Conservation (phyloP, 2,329 filamentous ascomycete genomes). For the Paracoccidioides lutzii region DNA sequence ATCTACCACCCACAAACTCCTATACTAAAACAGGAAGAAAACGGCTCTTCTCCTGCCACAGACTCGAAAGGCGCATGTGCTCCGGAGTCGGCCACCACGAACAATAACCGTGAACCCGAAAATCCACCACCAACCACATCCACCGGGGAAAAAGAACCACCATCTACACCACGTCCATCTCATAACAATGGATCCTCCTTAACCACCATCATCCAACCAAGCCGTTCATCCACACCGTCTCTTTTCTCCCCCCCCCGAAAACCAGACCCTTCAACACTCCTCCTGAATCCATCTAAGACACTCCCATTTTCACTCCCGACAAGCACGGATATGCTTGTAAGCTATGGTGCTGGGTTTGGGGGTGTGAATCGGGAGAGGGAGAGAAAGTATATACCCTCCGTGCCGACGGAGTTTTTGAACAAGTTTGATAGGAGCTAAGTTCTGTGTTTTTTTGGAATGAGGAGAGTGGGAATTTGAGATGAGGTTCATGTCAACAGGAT, state of each 20-base stretch:
- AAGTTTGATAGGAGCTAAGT: slow-evolving; percentile 54
- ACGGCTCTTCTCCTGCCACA: not conserved
- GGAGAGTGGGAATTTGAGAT: too few relatives aligned
- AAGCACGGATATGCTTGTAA: slow-evolving; percentile 92
- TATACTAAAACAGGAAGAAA: slow-evolving; percentile 13
- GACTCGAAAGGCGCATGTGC: not conserved
- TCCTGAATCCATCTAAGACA: slow-evolving; percentile 82
- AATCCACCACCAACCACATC: not conserved
- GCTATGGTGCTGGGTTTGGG: slow-evolving; percentile 87
- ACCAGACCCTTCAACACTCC: slow-evolving; percentile 33
- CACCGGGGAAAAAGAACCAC: slow-evolving; percentile 4
- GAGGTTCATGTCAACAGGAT: too few relatives aligned
- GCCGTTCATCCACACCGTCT: slow-evolving; percentile 13
- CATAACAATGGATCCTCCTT: slow-evolving; percentile 9
- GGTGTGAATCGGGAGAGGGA: slow-evolving; percentile 84
- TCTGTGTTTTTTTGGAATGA: too few relatives aligned
- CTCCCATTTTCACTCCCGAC: slow-evolving; percentile 91
- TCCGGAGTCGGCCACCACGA: not conserved
- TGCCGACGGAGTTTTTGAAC: slow-evolving; percentile 82
- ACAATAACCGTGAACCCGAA: not conserved
- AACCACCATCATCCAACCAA: slow-evolving; percentile 12
- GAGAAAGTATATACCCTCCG: slow-evolving; percentile 88
- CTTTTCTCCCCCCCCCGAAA: slow-evolving; percentile 11
- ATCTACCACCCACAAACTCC: slow-evolving; percentile 21
- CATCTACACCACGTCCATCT: not conserved